Percentiles rank a stretch among this genome's conserved stretches.
phyloP scores from a whole-genome alignment of 2,329 filamentous ascomycete genomes.

The Diaporthe humulicola region DNA sequence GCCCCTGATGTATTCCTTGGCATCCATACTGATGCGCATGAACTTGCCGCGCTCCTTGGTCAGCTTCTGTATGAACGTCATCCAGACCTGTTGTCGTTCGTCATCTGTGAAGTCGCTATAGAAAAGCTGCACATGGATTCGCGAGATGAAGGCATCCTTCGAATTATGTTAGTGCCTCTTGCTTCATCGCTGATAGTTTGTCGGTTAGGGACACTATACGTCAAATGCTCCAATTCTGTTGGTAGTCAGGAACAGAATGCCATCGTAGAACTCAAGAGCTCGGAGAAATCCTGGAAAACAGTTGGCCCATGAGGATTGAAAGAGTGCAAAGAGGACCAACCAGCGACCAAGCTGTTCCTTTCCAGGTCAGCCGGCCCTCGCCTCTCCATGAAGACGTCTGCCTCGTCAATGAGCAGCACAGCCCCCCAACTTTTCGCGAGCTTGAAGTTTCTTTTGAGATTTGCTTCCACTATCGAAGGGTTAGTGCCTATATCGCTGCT shows the following conservation, averaged over 20 bases:
- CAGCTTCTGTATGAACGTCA: constrained; percentile 48
- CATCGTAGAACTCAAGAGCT: constrained; percentile 48
- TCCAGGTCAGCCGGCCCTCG: constrained; percentile 45
- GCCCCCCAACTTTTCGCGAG: constrained; percentile 43
- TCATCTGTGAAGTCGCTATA: constrained; percentile 47
- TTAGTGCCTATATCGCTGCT: constrained; percentile 46
- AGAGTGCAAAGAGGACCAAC: constrained; percentile 32
- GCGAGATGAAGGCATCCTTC: constrained; percentile 48
- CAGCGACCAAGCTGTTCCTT: constrained; percentile 49
- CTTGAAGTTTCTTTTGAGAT: constrained; percentile 35
- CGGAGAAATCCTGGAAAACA: constrained; percentile 45
- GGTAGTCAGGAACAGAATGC: constrained; percentile 49
- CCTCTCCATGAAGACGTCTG: constrained; percentile 51
- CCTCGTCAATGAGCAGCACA: constrained; percentile 49
- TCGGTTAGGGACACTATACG: background rate
- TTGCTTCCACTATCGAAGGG: background rate
- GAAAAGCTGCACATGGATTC: constrained; percentile 48
- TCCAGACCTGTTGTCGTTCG: constrained; percentile 46
- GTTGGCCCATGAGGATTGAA: background rate
- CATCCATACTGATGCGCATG: constrained; percentile 43
- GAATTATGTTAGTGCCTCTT: background rate
- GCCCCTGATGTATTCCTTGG: constrained; percentile 42
- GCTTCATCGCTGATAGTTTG: no score
- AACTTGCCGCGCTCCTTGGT: constrained; percentile 43
- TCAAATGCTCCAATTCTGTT: constrained; percentile 49